A percentile compares a stretch with the other conserved stretches of the same genome.
Conservation (phyloP, 2,329 filamentous ascomycete species). For the Trichocomaceae sp. region DNA sequence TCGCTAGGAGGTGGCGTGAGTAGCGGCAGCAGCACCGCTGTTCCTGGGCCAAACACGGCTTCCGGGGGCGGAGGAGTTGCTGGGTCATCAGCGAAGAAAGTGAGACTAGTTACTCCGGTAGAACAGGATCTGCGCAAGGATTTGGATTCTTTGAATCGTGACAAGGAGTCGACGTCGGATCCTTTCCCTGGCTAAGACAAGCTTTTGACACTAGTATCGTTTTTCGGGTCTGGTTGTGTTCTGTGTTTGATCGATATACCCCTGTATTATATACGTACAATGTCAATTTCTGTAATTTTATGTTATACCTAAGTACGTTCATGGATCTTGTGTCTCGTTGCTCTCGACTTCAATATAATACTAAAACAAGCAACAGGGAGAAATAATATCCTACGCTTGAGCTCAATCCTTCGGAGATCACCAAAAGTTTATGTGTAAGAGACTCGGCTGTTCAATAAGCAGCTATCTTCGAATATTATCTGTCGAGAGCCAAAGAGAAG, state of each 20-base stretch:
- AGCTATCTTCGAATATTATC: no score
- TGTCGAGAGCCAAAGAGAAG: no score
- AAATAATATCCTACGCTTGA: no score
- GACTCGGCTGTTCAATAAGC: no score
- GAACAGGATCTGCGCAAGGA: slow-evolving; percentile 31
- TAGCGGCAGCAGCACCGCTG: slow-evolving; percentile 18
- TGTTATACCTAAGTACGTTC: not conserved
- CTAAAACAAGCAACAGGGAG: no score
- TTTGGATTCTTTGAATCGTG: slow-evolving; percentile 17
- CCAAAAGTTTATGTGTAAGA: no score
- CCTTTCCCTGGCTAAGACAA: slow-evolving; percentile 9
- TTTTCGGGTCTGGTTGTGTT: slow-evolving; percentile 3
- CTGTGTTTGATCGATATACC: slow-evolving; percentile 11
- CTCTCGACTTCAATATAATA: no score
- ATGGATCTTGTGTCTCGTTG: not conserved
- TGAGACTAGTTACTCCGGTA: slow-evolving; percentile 39
- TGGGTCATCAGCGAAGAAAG: slow-evolving; percentile 40
- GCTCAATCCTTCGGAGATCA: no score
- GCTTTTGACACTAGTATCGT: not conserved
- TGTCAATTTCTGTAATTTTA: not conserved
- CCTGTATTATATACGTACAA: slow-evolving; percentile 12
- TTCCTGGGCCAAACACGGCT: slow-evolving; percentile 18
- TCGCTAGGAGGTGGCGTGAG: slow-evolving; percentile 19
- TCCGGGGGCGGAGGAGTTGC: slow-evolving; percentile 28
- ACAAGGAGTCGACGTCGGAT: slow-evolving; percentile 15